A percentile compares a stretch with the other conserved stretches of the same genome.
phyloP scores from a whole-genome alignment of 129 eudicot species.

The Saussurea involucrata region DNA sequence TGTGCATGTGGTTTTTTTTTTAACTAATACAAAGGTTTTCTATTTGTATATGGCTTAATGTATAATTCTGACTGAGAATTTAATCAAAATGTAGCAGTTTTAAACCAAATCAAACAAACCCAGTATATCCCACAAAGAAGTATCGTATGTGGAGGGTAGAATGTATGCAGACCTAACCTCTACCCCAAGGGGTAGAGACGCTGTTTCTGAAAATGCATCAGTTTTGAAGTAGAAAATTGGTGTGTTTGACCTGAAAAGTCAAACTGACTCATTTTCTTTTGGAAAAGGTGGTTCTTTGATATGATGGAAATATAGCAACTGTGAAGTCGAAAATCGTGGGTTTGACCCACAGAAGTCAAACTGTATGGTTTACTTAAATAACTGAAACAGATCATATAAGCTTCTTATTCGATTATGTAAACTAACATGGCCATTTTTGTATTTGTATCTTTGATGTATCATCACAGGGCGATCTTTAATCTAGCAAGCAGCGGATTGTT shows the following conservation, averaged over 20 bases:
- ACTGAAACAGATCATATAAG: not conserved
- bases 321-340: not conserved
- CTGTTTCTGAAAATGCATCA: not conserved
- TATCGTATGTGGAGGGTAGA: no score
- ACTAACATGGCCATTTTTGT: not conserved
- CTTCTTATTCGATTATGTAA: not conserved
- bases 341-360: not conserved
- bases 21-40: not conserved
- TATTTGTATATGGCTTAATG: not conserved
- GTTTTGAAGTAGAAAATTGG: not conserved
- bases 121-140: no score
- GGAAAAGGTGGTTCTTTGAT: not conserved
- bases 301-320: not conserved
- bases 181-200: no score
- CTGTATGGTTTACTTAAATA: not conserved
- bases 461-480: constrained; percentile 84
- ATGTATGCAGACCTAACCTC: no score
- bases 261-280: not conserved
- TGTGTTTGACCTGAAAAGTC: not conserved
- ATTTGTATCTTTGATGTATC: not conserved
- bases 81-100: not conserved
- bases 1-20: no score
- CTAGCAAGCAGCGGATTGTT: constrained; percentile 47
- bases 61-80: not conserved
- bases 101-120: no score